Evolutionary conservation across 306 rosid genomes (phyloP).

Genomic region (Inga laurina): DNA sequence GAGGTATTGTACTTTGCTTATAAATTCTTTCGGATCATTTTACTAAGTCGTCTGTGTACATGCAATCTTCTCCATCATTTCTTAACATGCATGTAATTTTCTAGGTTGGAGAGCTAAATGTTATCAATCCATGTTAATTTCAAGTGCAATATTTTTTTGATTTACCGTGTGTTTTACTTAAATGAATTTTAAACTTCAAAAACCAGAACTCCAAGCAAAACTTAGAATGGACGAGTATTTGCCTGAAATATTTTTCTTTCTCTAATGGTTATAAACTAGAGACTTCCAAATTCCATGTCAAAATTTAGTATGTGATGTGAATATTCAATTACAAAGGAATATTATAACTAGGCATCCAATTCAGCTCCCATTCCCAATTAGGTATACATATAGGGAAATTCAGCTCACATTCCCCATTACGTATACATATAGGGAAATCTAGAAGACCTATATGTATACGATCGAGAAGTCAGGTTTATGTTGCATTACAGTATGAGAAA

Average conservation of each 20-base stretch:
- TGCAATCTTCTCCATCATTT: neutral
- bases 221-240: neutral
- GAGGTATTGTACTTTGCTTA: conserved; percentile 47
- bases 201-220: neutral
- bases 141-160: conserved; percentile 8
- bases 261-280: neutral
- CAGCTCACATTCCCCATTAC: neutral
- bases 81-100: conserved; percentile 17
- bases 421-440: neutral
- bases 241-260: neutral
- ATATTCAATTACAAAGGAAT: conserved; percentile 3
- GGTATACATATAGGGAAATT: too few relatives aligned
- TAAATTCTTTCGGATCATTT: conserved; percentile 22
- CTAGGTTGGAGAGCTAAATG: neutral
- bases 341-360: neutral
- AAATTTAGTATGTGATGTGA: neutral
- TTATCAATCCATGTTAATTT: conserved; percentile 15
- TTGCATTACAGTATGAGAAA: neutral
- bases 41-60: neutral
- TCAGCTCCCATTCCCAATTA: neutral
- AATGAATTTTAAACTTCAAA: neutral
- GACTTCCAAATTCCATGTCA: neutral
- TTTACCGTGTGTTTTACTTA: neutral
- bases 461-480: neutral
- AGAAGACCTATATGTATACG: neutral